Evolutionary conservation across 208 protist species (phyloP), one percentile per base, ranked within the genome.

Genomic region (Acanthamoeba castellanii): DNA sequence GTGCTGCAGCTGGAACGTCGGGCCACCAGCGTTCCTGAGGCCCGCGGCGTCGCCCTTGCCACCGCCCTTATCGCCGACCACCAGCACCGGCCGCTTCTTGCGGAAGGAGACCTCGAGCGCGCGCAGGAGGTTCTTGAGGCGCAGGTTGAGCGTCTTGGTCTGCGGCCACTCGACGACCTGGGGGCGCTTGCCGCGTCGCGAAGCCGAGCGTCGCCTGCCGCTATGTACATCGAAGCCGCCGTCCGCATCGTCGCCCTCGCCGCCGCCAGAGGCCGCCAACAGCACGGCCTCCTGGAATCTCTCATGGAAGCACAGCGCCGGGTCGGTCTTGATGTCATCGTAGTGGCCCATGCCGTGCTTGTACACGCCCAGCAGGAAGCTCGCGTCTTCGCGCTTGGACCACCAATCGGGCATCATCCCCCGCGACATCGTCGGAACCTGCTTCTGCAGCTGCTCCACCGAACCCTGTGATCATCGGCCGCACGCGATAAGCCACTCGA

Each of bases 341-440:
- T 95, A 96, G 78, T 94, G 93, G 18, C 95, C 95, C 59, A 95
- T 96, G 14, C 96, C 96, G 92, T 97, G 87, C 74, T 93, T 96
- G 52, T 96, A 96, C 8, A 94, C 61, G 66, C 96, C 96, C 16
- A 96, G 47, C 20, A 97, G 76, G 14, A 97, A 85, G 72, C 70
- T 37, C 7, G 91, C 91, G 50, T 94, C 91, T 14, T 94, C 91
- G 14, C 72, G 45, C 72, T 78, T 85, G 32, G 50, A n/a, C 91
- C 91, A 94, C 91, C 72, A 85, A 22, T 52, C 37, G 6, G 91
- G 72, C 45, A 85, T 85, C n/a, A 57, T 45, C 13, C 47, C 70
- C 7, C 66, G 57, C 30, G 87, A 92, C 45, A 92, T 55, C 57
- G 64, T 92, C 27, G 87, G 87, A 6, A 92, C 70, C 47, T 92